Evolutionary conservation across 768 basidiomycete species (phyloP), one percentile per base, ranked within the genome.

Genomic region (Trametes coccinea): DNA sequence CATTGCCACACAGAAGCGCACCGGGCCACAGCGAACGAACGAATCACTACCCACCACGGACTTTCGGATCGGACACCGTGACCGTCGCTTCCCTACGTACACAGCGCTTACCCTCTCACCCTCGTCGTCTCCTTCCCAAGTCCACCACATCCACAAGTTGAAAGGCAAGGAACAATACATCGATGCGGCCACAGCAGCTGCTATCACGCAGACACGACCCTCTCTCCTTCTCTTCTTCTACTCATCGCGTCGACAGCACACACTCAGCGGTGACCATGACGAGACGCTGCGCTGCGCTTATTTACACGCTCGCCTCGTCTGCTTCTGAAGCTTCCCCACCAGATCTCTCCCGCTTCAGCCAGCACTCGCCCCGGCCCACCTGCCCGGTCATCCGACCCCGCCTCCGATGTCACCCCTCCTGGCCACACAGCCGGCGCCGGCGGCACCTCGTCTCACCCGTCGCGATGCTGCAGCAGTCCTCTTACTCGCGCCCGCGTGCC

Each of bases 271-370:
- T 22, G 22, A 22, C 22, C 22, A 39, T 13, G 39, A 39, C 39
- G 14, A 43, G 5, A 43, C 13, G 9, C 41, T 43, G 41, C 7
- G 27, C 47, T 49, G 47, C 47, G 29, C 54, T 31, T 46, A 56
- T 41, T 44, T 9, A 46, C 31, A 39, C 54, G 34, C 30, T 50
- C 7, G 2, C 30, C 34, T 7, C 50, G n/a, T 40, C 29, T 17
- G 41, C 60, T 34, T 56, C 30, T 44, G 31, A 30, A 45, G 54
- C 60, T 56, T 56, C 60, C 52, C 60, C 60, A 51, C 54, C 34
- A 37, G 34, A 37, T 37, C 34, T 37, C 5, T 43, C 41, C 41
- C 41, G 7, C 5, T 5, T 14, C 7, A 43, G 13, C 13, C 14
- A 6, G 41, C 41, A 44, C 60, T 48, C 47, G 14, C 45, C 4